Base-by-base conservation (phyloP, 495 filamentous ascomycete genomes). In the Polyplosphaeria fusca region DNA sequence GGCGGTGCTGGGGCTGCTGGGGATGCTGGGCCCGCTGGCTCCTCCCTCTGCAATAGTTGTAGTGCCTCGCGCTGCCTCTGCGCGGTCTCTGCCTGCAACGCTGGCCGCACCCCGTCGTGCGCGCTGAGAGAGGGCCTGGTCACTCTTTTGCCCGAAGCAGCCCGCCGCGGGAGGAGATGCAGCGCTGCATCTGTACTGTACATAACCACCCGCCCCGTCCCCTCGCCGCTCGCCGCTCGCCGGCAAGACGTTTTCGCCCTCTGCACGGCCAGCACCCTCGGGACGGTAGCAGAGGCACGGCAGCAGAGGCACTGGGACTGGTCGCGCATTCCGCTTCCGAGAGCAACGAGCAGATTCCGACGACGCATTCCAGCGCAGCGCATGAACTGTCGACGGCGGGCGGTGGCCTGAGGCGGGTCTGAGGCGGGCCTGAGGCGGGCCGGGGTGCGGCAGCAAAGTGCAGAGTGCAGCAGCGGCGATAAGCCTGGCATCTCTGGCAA, bases 291-390 rank as follows among this genome's bases (percentile, higher is more conserved):
- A 35, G 7, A 7, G 30, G 30, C 14, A 14, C 30, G 30, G 30
- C 30, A 14, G 7, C 30, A 7, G 14, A 14, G 30, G 30, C 30
- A 35, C 14, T 35, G 7, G 30, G 14, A n/a, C n/a, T n/a, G n/a
- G 13, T 42, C 23, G 57, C 43, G 16, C 51, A 53, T 55, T 61
- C 52, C 58, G 50, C 44, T 38, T 55, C 43, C 47, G 41, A n/a
- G n/a, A 48, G 60, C 53, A 63, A 58, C 60, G 54, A 63, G 25
- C 30, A 48, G 43, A 53, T 60, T 60, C 58, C 58, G 51, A 41
- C 44, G 40, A 43, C 53, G 55, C 55, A 58, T 58, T 51, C 55
- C 55, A 35, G 44, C 18, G n/a, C n/a, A n/a, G n/a, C n/a, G n/a
- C n/a, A n/a, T n/a, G n/a, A n/a, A n/a, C n/a, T n/a, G n/a, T n/a